Base-by-base conservation (phyloP, 768 basidiomycete species). In the Leccinum barrowsii region DNA sequence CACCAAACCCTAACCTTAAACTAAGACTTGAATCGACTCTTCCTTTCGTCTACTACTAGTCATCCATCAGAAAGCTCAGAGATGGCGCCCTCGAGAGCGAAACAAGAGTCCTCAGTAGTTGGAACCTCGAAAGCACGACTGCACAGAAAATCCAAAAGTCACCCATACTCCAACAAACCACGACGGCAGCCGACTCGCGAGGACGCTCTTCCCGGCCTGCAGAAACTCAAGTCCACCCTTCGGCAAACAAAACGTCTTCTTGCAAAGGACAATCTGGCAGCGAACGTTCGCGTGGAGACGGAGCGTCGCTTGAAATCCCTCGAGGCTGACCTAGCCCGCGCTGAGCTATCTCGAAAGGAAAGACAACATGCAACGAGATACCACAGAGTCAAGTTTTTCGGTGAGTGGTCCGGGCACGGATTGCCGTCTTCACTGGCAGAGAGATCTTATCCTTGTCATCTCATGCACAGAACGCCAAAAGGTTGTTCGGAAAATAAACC, bases 331-430 rank as follows among this genome's bases (percentile, higher is more conserved):
- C 78, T 94, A 13, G 80, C 76, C 24, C 79, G 77, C 55, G 88
- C 88, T 0, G 85, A 90, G 72, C 66, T 70, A 22, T 78, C 80
- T 35, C 80, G 80, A 50, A 87, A 86, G 69, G 91, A 92, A 72
- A 83, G 89, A 49, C 76, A 85, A 46, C 77, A 91, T 65, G 90
- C 91, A 0, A 73, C 81, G 42, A 83, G 83, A 60, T 98, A 98
- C 72, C 94, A 94, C 65, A 92, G 86, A 76, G 77, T 94, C 66
- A 95, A 93, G 72, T 98, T 98, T 75, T 97, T 98, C 61, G 94
- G 94, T 94, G 61, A 63, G 79, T 40, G 24, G 59, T 30, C 6
- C 49, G 32, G 21, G 44, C 1, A 22, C 26, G 19, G 32, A 4
- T 19, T 13, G 19, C 4, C 4, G 40, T 10, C 8, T 55, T 40